phyloP scores from a whole-genome alignment of 2,329 filamentous ascomycete genomes.

The Aureobasidium namibiae region DNA sequence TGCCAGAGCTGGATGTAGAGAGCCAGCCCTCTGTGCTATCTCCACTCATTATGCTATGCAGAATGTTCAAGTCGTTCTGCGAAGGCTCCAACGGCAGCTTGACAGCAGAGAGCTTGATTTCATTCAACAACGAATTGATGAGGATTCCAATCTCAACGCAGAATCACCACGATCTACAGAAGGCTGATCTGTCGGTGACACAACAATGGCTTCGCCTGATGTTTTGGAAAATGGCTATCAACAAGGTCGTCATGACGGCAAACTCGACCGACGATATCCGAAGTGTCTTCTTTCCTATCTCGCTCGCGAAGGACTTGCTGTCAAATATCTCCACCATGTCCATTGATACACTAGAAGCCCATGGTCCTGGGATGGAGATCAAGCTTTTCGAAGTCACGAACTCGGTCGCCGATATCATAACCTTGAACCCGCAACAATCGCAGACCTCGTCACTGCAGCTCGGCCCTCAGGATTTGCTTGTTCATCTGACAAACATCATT shows the following conservation, averaged over 20 bases:
- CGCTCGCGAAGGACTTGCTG: neutral
- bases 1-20: neutral
- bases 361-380: conserved; percentile 1
- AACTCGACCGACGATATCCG: neutral
- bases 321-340: neutral
- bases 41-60: conserved; percentile 16
- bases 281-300: conserved; percentile 2
- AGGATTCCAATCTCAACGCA: neutral
- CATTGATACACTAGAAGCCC: neutral
- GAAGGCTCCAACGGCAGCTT: neutral
- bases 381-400: conserved; percentile 5
- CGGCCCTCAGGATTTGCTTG: neutral
- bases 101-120: neutral
- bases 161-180: conserved; percentile 14
- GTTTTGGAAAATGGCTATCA: conserved; percentile 17
- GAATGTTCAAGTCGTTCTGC: conserved; percentile 12
- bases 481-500: neutral
- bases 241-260: conserved; percentile 12
- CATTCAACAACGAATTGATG: conserved; percentile 9
- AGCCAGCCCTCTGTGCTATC: neutral
- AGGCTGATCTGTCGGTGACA: conserved; percentile 16
- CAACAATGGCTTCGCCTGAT: conserved; percentile 18
- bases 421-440: neutral
- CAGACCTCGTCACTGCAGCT: neutral
- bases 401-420: conserved; percentile 1